phyloP scores from a whole-genome alignment of 345 rosid species.

The Populus pruinosa region DNA sequence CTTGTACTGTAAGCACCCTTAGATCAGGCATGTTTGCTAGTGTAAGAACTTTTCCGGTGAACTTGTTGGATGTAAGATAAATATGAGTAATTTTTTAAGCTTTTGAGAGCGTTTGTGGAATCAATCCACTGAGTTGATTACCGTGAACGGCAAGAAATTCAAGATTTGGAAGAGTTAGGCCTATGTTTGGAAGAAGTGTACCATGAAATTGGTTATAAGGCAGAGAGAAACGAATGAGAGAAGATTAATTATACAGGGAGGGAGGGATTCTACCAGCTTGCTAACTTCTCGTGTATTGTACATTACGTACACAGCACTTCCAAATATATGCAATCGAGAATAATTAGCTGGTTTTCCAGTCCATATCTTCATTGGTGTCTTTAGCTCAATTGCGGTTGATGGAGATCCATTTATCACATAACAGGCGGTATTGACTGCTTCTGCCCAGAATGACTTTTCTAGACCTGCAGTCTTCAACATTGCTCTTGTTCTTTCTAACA shows the following conservation, averaged over 20 bases:
- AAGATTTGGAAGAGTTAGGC: slow-evolving; percentile 21
- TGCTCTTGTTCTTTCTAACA: no score
- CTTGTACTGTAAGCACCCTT: neutral
- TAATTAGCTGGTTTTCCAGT: no score
- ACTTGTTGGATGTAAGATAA: neutral
- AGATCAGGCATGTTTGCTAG: slow-evolving; percentile 13
- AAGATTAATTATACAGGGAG: slow-evolving; percentile 16
- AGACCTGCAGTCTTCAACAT: no score
- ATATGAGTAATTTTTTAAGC: slow-evolving; percentile 6
- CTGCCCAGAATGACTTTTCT: no score
- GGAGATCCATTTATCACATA: no score
- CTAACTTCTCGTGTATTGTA: no score
- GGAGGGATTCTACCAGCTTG: slow-evolving; percentile 18
- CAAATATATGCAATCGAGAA: no score
- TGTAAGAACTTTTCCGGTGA: slow-evolving; percentile 14
- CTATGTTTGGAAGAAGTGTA: neutral
- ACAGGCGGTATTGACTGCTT: no score
- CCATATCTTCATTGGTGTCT: no score
- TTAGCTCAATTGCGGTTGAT: no score
- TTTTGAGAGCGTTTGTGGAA: slow-evolving; percentile 27
- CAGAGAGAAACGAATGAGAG: accelerated
- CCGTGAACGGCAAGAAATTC: neutral
- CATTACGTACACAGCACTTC: no score
- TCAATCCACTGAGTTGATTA: slow-evolving; percentile 13
- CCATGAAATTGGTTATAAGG: neutral